Evolutionary conservation across 2,329 filamentous ascomycete genomes (phyloP).

Genomic region (Venturia oleaginea): DNA sequence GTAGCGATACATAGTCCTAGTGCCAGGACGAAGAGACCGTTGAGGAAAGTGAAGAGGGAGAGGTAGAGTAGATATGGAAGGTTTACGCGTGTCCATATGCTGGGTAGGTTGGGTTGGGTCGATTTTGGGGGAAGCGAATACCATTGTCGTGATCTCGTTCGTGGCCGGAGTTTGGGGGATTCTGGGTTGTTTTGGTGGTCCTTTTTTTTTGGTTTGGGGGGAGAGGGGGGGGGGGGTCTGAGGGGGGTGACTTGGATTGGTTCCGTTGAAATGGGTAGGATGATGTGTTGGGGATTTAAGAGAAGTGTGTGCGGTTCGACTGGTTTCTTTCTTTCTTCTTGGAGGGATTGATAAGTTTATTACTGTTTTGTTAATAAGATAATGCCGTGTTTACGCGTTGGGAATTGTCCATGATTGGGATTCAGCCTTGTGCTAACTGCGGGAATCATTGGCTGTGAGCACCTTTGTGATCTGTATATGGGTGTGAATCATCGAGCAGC

Average conservation of each 20-base stretch:
- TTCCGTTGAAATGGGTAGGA: too few species aligned
- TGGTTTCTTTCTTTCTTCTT: too few species aligned
- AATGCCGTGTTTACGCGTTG: not conserved
- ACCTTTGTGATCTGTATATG: not conserved
- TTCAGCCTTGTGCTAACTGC: not conserved
- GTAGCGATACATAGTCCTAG: not conserved
- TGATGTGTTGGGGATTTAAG: too few species aligned
- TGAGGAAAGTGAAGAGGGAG: not conserved
- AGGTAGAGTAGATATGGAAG: not conserved
- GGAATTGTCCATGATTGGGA: not conserved
- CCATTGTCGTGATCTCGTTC: not conserved
- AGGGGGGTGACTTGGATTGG: too few species aligned
- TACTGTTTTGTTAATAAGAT: too few species aligned
- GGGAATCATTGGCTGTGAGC: not conserved
- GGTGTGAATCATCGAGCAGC: too few species aligned
- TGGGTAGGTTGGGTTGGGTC: not conserved
- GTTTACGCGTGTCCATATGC: not conserved
- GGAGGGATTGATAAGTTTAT: too few species aligned
- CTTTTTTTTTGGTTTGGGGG: too few species aligned
- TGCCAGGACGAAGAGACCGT: not conserved
- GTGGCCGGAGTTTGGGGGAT: not conserved
- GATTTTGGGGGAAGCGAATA: not conserved
- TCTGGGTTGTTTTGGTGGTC: too few species aligned
- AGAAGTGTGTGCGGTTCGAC: too few species aligned
- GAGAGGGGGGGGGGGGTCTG: too few species aligned